Evolutionary conservation across 2,329 filamentous ascomycete genomes (phyloP).

Genomic region (Macrophomina phaseolina): DNA sequence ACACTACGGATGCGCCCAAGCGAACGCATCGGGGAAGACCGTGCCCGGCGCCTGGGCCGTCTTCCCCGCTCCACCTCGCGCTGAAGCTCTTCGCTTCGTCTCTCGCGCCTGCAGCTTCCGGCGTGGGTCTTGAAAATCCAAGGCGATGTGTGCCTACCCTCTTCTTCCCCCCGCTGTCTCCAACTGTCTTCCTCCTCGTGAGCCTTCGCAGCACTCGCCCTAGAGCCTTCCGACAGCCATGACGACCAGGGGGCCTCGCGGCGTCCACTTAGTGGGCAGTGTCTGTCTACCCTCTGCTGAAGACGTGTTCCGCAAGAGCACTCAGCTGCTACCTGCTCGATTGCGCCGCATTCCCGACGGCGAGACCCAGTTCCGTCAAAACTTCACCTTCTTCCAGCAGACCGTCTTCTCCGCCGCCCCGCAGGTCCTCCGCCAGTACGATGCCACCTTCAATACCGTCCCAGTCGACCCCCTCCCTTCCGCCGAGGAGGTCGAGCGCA

Average conservation of each 20-base stretch:
- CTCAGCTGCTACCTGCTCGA: constrained; percentile 26
- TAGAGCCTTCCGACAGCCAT: neutral
- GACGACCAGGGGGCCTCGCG: constrained; percentile 19
- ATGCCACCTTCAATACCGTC: neutral
- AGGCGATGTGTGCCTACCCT: neutral
- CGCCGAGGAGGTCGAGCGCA: constrained; percentile 23
- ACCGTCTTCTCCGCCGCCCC: constrained; percentile 26
- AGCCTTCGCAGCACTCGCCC: neutral
- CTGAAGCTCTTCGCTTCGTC: neutral
- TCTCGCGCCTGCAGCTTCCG: neutral
- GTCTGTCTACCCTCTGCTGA: constrained; percentile 27
- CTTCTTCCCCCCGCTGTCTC: neutral
- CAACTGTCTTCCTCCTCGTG: neutral
- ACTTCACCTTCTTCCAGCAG: constrained; percentile 30
- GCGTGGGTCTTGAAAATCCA: neutral
- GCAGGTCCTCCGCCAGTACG: constrained; percentile 22
- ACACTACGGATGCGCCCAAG: neutral
- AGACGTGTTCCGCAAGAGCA: constrained; percentile 27
- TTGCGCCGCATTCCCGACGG: constrained; percentile 33
- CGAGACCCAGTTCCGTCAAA: constrained; percentile 29
- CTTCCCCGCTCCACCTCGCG: neutral
- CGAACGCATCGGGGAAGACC: neutral
- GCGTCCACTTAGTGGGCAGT: constrained; percentile 33
- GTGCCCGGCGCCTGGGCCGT: neutral
- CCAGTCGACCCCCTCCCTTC: neutral